A percentile compares a stretch with the other conserved stretches of the same genome.
phyloP scores from a whole-genome alignment of 495 filamentous ascomycete genomes.

The Cercophora newfieldiana region DNA sequence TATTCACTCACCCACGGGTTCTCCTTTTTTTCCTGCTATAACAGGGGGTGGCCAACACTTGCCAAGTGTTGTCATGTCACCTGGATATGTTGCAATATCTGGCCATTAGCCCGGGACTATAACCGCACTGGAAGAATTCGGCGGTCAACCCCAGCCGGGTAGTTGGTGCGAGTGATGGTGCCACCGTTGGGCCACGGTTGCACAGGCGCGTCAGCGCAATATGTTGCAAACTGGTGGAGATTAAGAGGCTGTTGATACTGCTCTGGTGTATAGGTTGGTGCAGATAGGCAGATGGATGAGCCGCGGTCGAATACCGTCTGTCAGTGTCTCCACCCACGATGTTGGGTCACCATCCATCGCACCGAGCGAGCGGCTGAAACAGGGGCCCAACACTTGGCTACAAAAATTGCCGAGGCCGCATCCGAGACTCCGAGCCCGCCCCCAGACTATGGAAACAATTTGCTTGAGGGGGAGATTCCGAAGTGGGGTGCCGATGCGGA shows the following conservation, averaged over 20 bases:
- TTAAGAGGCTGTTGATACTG: not conserved
- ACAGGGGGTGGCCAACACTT: not conserved
- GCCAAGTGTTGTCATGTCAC: conserved; percentile 7
- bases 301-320: not conserved
- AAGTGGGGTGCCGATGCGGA: not conserved
- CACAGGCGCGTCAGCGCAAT: conserved; percentile 1
- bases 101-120: conserved; percentile 1
- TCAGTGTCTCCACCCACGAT: not conserved
- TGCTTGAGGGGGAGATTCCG: not conserved
- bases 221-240: conserved; percentile 1
- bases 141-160: conserved; percentile 1
- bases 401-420: not conserved
- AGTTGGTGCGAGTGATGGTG: not conserved
- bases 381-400: not conserved
- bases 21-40: not conserved
- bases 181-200: not conserved
- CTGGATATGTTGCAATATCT: conserved; percentile 7
- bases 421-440: not conserved
- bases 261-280: not conserved
- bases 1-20: not conserved
- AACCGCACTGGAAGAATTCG: not conserved
- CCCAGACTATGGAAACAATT: not conserved
- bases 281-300: not conserved
- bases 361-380: conserved; percentile 3
- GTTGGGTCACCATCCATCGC: not conserved